Percentiles rank a stretch among this genome's conserved stretches.
These are phyloP conservation scores for Fusarium begoniae DNA, from an alignment of 2,329 filamentous ascomycete genomes.

Conservation along the genomic window DNA sequence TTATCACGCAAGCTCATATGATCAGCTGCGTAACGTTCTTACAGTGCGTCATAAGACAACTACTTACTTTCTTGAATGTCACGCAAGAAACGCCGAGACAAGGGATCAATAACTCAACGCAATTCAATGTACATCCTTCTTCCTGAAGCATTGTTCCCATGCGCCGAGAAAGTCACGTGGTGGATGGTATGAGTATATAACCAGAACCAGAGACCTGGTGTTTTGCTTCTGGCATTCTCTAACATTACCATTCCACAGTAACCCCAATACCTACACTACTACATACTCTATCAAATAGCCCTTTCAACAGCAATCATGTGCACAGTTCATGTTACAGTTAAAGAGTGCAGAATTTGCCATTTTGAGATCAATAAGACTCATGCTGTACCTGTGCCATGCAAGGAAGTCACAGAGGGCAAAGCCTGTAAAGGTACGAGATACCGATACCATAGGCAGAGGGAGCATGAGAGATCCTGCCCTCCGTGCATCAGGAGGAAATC, in stretches of 20 bases:
- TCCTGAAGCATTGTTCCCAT: background rate
- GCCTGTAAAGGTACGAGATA: background rate
- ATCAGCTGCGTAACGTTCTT: background rate
- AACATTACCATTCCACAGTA: accelerated
- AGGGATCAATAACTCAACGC: accelerated
- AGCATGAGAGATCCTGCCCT: background rate
- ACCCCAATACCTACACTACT: background rate
- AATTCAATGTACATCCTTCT: background rate
- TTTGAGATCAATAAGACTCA: background rate
- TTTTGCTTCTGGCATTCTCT: background rate
- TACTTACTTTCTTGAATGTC: accelerated
- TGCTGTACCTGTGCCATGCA: background rate
- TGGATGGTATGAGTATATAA: background rate
- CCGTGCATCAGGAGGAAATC: background rate
- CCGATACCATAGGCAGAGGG: background rate
- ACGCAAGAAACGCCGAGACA: accelerated
- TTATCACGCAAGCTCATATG: background rate
- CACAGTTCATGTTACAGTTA: background rate
- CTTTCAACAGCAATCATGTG: background rate
- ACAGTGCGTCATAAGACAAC: background rate
- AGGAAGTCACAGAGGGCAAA: background rate
- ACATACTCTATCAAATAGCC: background rate
- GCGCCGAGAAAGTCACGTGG: accelerated
- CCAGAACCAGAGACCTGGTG: accelerated
- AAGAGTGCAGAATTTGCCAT: background rate